phyloP scores from a whole-genome alignment of 164 flowering plant genomes.

The Cinnamomum chago region DNA sequence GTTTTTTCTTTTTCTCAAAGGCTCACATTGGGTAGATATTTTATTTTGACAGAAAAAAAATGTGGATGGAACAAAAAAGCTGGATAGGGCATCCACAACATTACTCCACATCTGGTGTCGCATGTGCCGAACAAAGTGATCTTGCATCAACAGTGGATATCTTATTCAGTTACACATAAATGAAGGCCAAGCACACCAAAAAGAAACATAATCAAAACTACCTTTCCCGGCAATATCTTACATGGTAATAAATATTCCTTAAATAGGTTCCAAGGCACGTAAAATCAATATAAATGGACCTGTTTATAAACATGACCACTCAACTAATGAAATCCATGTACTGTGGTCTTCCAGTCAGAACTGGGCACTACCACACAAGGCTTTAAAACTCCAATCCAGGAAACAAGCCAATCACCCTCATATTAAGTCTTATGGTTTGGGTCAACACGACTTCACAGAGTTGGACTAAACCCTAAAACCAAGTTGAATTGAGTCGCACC shows the following conservation, averaged over 20 bases:
- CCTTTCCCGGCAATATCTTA: not conserved
- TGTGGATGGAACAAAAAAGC: too few species aligned
- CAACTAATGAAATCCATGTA: not conserved
- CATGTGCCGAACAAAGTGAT: not conserved
- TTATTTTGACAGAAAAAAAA: too few species aligned
- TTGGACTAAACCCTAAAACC: too few species aligned
- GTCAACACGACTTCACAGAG: too few species aligned
- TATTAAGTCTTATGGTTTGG: too few species aligned
- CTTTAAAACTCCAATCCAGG: too few species aligned
- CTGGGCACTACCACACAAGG: not conserved
- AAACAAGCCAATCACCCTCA: too few species aligned
- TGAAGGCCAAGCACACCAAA: not conserved
- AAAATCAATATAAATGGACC: not conserved
- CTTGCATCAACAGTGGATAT: not conserved
- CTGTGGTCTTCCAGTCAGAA: not conserved
- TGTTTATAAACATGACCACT: not conserved
- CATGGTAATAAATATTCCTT: not conserved
- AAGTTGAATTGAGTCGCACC: too few species aligned
- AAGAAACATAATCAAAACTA: not conserved
- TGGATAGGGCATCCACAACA: not conserved
- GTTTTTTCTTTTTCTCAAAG: too few species aligned
- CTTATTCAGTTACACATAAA: not conserved
- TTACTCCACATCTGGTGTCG: not conserved
- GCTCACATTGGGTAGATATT: not conserved
- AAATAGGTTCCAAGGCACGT: too few species aligned